Evolutionary conservation across 192 early-diverging fungal genomes (phyloP), one percentile per base, ranked within the genome.

Genomic region (Diversispora eburnea): DNA sequence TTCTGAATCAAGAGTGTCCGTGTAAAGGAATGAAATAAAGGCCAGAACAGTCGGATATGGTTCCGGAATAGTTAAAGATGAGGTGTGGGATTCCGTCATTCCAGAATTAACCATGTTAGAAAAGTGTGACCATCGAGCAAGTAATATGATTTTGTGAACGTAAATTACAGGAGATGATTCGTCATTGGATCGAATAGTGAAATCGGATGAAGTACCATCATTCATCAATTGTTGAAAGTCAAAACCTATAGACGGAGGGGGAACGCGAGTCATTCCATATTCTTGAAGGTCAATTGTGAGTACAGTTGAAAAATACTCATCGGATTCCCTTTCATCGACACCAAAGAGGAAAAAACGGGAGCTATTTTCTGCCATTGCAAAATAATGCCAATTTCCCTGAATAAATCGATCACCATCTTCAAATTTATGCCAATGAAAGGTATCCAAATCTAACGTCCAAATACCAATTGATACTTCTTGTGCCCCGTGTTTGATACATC

Each of bases 81-180:
- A 78, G 10, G 57, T 73, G 17, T 81, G 69, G 3, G 88, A 79
- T 70, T 91, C 88, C 1, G 72, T 59, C 84, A 86, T 88, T 17
- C 84, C 88, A 0, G 88, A 84, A 62, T 81, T 76, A 15, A 84
- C 68, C 66, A 88, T 74, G 58, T 81, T 79, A 8, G 75, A 69
- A 76, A 89, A 91, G 66, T 89, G 85, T 0, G 87, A 84, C 89
- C 89, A 91, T 64, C 89, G 79, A 4, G 89, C 84, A 48, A 84
- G 58, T 3, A 91, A 71, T 8, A 91, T 79, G n/a, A 88, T 72
- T 33, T 77, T 78, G 69, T 91, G 89, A 19, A 84, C 86, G 46
- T 75, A 70, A 49, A 91, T 83, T 4, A 82, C 77, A 8, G 79
- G 78, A 56, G 78, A 73, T 52, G 77, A 68, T 7, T 78, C 76